Evolutionary conservation across 208 protist genomes (phyloP).

Genomic region (Wallacemonas sp.): DNA sequence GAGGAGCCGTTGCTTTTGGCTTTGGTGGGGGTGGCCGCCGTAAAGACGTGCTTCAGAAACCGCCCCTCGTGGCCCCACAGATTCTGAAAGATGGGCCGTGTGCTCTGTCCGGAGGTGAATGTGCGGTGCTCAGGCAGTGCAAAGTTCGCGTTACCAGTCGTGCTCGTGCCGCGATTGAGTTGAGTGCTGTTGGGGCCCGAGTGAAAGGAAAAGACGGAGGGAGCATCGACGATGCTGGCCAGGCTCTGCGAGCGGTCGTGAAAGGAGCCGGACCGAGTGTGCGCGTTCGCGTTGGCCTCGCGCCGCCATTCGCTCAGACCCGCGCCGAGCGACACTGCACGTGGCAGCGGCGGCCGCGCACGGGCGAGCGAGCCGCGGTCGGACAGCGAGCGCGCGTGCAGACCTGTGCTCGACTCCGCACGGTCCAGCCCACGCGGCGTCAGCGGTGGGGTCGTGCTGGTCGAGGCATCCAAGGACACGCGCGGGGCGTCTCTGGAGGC

Average conservation of each 20-base stretch:
- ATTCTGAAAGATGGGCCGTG: slow-evolving; percentile 21
- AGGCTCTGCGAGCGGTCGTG: slow-evolving; percentile 1
- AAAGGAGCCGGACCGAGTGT: background rate
- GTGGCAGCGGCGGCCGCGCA: background rate
- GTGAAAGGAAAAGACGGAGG: background rate
- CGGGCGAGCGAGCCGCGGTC: background rate
- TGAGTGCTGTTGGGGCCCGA: too few species aligned
- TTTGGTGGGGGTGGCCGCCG: background rate
- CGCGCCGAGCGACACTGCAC: slow-evolving; percentile 1
- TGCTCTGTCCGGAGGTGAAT: background rate
- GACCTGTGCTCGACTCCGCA: background rate
- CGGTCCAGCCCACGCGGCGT: background rate
- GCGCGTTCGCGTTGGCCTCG: background rate
- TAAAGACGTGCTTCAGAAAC: slow-evolving; percentile 29
- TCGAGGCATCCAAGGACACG: background rate
- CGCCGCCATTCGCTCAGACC: slow-evolving; percentile 2
- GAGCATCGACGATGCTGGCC: background rate
- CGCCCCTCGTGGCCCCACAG: slow-evolving; percentile 37
- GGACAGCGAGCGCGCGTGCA: background rate
- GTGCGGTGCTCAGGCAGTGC: slow-evolving; percentile 8
- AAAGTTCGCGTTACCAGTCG: background rate
- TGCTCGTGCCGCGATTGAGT: background rate
- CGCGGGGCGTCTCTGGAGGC: background rate
- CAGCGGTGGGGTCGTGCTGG: background rate
- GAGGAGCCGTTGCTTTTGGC: slow-evolving; percentile 1